phyloP scores from a whole-genome alignment of 1,284 basidiomycete species.

The Lentinus polychrous region DNA sequence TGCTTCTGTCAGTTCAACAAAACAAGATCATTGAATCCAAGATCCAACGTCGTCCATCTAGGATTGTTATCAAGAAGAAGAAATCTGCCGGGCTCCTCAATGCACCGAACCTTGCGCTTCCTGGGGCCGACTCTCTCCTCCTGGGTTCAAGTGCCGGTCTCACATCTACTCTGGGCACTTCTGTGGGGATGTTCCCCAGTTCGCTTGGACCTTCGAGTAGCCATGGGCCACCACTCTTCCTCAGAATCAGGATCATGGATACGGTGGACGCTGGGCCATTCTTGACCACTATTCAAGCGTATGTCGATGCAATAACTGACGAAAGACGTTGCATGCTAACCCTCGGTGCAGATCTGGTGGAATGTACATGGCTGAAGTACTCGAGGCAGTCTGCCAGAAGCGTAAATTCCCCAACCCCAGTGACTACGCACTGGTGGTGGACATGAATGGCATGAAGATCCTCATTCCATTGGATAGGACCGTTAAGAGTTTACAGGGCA shows the following conservation, averaged over 20 bases:
- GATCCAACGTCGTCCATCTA: slow-evolving; percentile 71
- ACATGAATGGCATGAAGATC: slow-evolving; percentile 69
- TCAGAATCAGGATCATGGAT: slow-evolving; percentile 74
- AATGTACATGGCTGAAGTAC: slow-evolving; percentile 97
- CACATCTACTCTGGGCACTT: slow-evolving; percentile 33
- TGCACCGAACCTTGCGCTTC: slow-evolving; percentile 24
- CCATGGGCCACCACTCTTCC: slow-evolving; percentile 73
- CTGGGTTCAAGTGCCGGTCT: slow-evolving; percentile 26
- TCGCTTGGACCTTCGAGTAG: slow-evolving; percentile 61
- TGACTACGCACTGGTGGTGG: slow-evolving; percentile 73
- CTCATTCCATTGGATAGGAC: slow-evolving; percentile 93
- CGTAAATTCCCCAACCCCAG: slow-evolving; percentile 68
- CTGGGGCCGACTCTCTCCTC: slow-evolving; percentile 15
- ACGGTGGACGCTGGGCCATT: slow-evolving; percentile 76
- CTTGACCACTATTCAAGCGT: slow-evolving; percentile 86
- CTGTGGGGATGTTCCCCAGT: slow-evolving; percentile 44
- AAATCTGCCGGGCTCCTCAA: slow-evolving; percentile 33
- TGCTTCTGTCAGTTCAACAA: slow-evolving; percentile 58
- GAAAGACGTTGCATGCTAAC: not conserved
- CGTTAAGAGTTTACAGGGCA: slow-evolving; percentile 86
- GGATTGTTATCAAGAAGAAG: slow-evolving; percentile 57
- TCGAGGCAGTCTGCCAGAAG: slow-evolving; percentile 79
- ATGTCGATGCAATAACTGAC: slow-evolving; percentile 26
- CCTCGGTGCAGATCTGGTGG: slow-evolving; percentile 61
- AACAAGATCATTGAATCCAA: slow-evolving; percentile 73